Percentiles rank a stretch among this genome's conserved stretches.
Evolutionary conservation across 768 basidiomycete genomes (phyloP).

Genomic region (Rhizopogon vulgaris): DNA sequence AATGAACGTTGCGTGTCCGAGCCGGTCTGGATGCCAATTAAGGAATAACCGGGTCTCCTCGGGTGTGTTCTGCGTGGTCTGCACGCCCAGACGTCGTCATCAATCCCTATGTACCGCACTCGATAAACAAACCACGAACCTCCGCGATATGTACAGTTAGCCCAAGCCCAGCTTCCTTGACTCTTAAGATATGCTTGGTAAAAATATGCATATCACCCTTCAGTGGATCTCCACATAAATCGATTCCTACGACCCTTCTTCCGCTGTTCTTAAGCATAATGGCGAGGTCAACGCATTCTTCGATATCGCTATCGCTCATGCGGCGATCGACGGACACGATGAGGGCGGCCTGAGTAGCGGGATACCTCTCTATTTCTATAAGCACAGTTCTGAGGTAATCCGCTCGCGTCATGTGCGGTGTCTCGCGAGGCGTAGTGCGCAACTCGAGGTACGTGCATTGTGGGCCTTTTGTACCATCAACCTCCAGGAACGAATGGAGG

Average conservation of each 20-base stretch:
- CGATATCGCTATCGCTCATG: constrained; percentile 47
- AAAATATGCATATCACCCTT: constrained; percentile 53
- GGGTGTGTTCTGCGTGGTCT: constrained; percentile 44
- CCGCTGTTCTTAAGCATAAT: constrained; percentile 48
- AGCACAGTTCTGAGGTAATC: constrained; percentile 64
- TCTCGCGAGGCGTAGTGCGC: constrained; percentile 71
- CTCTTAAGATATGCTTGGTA: constrained; percentile 43
- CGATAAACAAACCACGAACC: constrained; percentile 30
- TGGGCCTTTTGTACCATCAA: constrained; percentile 16
- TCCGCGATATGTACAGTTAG: constrained; percentile 85
- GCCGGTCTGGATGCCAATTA: constrained; percentile 54
- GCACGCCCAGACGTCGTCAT: background rate
- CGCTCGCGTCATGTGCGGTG: constrained; percentile 48
- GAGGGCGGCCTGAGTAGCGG: constrained; percentile 43
- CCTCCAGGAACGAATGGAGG: constrained; percentile 51
- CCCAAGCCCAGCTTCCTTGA: constrained; percentile 54
- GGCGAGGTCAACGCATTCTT: constrained; percentile 55
- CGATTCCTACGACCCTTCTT: constrained; percentile 66
- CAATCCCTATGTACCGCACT: background rate
- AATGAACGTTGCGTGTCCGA: constrained; percentile 82
- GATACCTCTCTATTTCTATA: constrained; percentile 55
- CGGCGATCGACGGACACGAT: constrained; percentile 74
- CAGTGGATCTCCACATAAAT: constrained; percentile 73
- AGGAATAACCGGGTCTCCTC: constrained; percentile 59
- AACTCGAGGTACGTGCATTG: constrained; percentile 75